Evolutionary conservation across 495 filamentous ascomycete species (phyloP).

Genomic region (Tuber aestivum): DNA sequence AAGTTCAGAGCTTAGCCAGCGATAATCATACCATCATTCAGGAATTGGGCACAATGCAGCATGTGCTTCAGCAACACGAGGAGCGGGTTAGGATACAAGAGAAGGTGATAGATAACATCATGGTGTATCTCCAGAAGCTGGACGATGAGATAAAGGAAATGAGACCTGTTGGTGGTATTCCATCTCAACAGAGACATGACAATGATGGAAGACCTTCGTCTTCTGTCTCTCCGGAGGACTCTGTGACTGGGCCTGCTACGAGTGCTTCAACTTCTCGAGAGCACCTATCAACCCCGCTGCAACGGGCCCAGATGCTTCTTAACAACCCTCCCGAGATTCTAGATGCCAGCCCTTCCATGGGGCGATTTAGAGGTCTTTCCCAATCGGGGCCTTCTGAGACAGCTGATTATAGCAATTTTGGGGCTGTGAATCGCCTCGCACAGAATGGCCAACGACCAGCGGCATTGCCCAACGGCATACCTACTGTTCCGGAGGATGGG

Average conservation of each 20-base stretch:
- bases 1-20: constrained; percentile 75
- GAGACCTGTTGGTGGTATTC: constrained; percentile 13
- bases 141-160: constrained; percentile 33
- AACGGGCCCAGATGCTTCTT: constrained; percentile 83
- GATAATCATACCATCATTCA: constrained; percentile 82
- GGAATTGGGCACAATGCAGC: constrained; percentile 80
- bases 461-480: constrained; percentile 18
- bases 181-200: not conserved
- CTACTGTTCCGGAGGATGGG: constrained; percentile 23
- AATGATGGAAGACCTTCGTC: constrained; percentile 26
- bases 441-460: constrained; percentile 21
- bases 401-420: constrained; percentile 18
- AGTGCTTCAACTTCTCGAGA: constrained; percentile 52
- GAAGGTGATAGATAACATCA: constrained; percentile 50
- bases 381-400: constrained; percentile 19
- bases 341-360: constrained; percentile 22
- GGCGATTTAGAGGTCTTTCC: constrained; percentile 23
- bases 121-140: constrained; percentile 42
- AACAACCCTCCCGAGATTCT: constrained; percentile 57
- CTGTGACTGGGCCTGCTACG: constrained; percentile 44
- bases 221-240: constrained; percentile 31
- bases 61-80: constrained; percentile 78
- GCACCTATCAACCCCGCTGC: constrained; percentile 72
- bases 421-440: constrained; percentile 16
- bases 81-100: constrained; percentile 52